Evolutionary conservation across 1,139 yeast species (phyloP).

Genomic region (Candida mesenterica): DNA sequence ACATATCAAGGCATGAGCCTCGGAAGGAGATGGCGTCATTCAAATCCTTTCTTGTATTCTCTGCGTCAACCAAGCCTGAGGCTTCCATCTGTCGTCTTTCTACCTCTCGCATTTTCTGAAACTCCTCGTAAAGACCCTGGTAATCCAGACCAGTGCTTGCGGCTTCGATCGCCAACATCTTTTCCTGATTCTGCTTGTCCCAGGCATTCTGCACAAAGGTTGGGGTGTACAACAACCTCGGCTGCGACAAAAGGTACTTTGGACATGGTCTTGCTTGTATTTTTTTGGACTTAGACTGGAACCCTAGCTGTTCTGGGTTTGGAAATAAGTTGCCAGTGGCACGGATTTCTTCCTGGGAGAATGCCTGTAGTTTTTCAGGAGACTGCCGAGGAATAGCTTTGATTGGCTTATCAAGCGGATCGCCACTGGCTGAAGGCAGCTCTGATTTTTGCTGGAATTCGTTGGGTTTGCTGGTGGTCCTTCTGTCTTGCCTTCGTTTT

Average conservation of each 20-base stretch:
- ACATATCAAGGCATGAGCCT: constrained; percentile 92
- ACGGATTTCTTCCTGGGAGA: constrained; percentile 21
- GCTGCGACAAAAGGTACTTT: constrained; percentile 36
- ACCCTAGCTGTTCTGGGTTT: constrained; percentile 33
- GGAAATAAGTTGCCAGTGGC: constrained; percentile 30
- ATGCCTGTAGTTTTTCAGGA: constrained; percentile 22
- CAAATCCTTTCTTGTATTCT: constrained; percentile 75
- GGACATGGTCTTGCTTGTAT: constrained; percentile 33
- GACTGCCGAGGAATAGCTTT: constrained; percentile 24
- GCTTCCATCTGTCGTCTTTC: constrained; percentile 83
- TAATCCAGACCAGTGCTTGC: constrained; percentile 33
- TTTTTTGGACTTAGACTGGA: constrained; percentile 13
- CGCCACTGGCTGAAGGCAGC: constrained; percentile 11
- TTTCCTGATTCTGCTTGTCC: constrained; percentile 43
- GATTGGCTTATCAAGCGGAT: constrained; percentile 20
- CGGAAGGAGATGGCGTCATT: constrained; percentile 83
- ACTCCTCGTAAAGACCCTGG: constrained; percentile 48
- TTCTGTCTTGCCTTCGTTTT: constrained; percentile 4
- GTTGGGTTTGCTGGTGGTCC: constrained; percentile 4
- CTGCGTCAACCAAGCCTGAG: constrained; percentile 83
- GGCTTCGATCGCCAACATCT: constrained; percentile 37
- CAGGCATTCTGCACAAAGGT: constrained; percentile 35
- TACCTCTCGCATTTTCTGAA: constrained; percentile 70
- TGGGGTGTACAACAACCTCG: constrained; percentile 37
- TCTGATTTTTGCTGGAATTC: constrained; percentile 8